Evolutionary conservation across 768 basidiomycete species (phyloP).

Genomic region (Tulasnella sp.): DNA sequence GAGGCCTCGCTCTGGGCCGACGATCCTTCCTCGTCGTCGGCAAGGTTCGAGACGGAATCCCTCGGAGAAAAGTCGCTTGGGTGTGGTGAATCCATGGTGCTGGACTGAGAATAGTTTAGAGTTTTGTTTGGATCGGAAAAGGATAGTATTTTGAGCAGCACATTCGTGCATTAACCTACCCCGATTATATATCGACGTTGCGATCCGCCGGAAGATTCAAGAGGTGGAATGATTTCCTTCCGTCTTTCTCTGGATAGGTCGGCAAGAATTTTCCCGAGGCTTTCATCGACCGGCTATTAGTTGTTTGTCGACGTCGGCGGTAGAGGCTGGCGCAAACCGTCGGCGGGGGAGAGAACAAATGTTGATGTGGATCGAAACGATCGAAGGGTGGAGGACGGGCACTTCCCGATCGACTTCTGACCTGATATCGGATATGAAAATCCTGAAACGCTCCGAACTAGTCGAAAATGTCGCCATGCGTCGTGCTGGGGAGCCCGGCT

Average conservation of each 20-base stretch:
- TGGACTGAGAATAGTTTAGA: neutral
- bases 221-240: neutral
- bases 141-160: neutral
- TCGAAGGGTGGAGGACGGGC: neutral
- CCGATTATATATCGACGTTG: neutral
- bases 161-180: neutral
- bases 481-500: neutral
- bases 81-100: neutral
- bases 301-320: neutral
- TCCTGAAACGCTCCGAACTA: neutral
- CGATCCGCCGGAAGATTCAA: neutral
- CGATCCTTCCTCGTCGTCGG: neutral
- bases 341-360: neutral
- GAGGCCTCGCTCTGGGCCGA: neutral
- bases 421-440: neutral
- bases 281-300: neutral
- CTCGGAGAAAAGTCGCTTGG: neutral
- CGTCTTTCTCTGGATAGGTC: neutral
- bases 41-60: neutral
- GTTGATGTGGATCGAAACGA: neutral
- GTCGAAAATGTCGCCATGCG: neutral
- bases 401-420: neutral
- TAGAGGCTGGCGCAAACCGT: neutral
- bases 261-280: neutral
- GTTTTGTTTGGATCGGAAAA: neutral